Percentiles rank a stretch among this genome's conserved stretches.
Evolutionary conservation across 495 filamentous ascomycete species (phyloP).

Genomic region (Penicillium verhagenii): DNA sequence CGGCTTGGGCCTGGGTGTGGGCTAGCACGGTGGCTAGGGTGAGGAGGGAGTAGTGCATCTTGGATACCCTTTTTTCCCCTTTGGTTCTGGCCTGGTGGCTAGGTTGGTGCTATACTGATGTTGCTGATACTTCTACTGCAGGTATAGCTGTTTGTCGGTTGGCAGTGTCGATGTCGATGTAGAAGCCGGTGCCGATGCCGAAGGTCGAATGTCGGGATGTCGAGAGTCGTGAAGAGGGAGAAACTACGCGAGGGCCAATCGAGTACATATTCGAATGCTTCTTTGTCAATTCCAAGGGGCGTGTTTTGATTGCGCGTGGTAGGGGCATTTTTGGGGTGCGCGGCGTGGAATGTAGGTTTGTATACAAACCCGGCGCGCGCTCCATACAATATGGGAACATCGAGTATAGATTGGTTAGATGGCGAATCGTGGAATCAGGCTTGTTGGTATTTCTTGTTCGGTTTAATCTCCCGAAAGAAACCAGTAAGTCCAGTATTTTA

Average conservation of each 20-base stretch:
- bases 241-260: not conserved
- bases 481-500: too few relatives aligned
- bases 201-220: slow-evolving; percentile 1
- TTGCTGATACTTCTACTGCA: not conserved
- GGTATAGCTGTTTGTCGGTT: not conserved
- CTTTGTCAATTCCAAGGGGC: slow-evolving; percentile 4
- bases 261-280: not conserved
- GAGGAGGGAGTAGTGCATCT: slow-evolving; percentile 18
- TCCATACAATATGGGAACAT: not conserved
- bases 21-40: slow-evolving; percentile 13
- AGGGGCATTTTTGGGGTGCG: slow-evolving; percentile 14
- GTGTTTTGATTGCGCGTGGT: slow-evolving; percentile 2
- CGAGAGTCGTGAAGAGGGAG: not conserved
- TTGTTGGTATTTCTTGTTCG: too few relatives aligned
- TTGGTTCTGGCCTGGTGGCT: not conserved
- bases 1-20: slow-evolving; percentile 5
- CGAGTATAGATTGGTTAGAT: not conserved
- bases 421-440: not conserved
- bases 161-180: too few relatives aligned
- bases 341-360: slow-evolving; percentile 12
- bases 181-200: not conserved
- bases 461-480: not conserved
- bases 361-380: not conserved
- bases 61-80: not conserved
- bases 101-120: not conserved